phyloP scores from a whole-genome alignment of 495 filamentous ascomycete genomes.

The Oleoguttula mirabilis region DNA sequence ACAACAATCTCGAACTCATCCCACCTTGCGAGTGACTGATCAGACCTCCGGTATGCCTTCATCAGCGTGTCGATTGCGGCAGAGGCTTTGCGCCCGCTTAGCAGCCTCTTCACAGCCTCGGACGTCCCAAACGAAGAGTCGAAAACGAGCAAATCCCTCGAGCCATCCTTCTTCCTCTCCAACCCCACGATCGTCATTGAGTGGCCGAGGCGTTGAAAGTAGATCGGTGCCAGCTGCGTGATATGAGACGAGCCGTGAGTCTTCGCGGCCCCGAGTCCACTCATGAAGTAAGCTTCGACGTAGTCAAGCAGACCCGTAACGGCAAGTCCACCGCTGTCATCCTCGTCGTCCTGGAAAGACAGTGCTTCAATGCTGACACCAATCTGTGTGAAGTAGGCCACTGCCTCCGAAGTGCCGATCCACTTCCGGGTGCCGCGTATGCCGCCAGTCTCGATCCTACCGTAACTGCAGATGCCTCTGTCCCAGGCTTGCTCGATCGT shows the following conservation, averaged over 20 bases:
- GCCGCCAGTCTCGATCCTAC: slow-evolving; percentile 72
- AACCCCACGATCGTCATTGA: slow-evolving; percentile 87
- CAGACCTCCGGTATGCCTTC: slow-evolving; percentile 58
- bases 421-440: slow-evolving; percentile 84
- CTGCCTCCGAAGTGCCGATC: slow-evolving; percentile 76
- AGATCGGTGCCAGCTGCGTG: slow-evolving; percentile 70
- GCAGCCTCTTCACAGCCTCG: slow-evolving; percentile 37
- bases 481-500: slow-evolving; percentile 88
- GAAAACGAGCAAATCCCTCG: slow-evolving; percentile 67
- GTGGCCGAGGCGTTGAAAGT: slow-evolving; percentile 85
- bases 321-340: slow-evolving; percentile 29
- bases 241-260: slow-evolving; percentile 24
- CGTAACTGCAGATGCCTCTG: slow-evolving; percentile 61
- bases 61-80: slow-evolving; percentile 45
- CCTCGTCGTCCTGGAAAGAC: slow-evolving; percentile 7
- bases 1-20: slow-evolving; percentile 65
- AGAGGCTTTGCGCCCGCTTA: slow-evolving; percentile 27
- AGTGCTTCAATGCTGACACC: slow-evolving; percentile 37
- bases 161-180: slow-evolving; percentile 54
- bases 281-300: slow-evolving; percentile 63
- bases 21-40: slow-evolving; percentile 54
- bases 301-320: slow-evolving; percentile 49
- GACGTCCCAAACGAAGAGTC: slow-evolving; percentile 77
- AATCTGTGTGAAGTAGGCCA: slow-evolving; percentile 59
- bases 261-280: slow-evolving; percentile 25